Conservation (phyloP, 2,329 filamentous ascomycete species). For the Calycina herbarum region DNA sequence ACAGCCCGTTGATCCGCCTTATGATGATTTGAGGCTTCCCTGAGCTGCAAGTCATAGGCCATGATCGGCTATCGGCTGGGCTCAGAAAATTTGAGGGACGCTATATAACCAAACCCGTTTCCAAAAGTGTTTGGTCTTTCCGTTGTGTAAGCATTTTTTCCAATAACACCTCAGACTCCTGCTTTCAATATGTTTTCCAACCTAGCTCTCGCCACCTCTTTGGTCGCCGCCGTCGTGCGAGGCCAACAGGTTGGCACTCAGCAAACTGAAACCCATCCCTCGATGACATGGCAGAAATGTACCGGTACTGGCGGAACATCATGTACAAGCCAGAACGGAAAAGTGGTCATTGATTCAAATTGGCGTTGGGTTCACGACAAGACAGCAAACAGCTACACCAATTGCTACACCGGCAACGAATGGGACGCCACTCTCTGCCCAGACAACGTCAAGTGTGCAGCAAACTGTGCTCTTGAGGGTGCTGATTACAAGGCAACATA, state of each 20-base stretch:
- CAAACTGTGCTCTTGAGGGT: conserved; percentile 54
- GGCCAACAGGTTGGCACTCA: conserved; percentile 50
- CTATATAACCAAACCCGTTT: conserved; percentile 6
- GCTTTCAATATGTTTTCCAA: conserved; percentile 30
- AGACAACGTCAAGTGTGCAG: conserved; percentile 45
- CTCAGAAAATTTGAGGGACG: neutral
- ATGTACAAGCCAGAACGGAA: conserved; percentile 49
- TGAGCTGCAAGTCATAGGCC: neutral
- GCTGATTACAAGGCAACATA: conserved; percentile 53
- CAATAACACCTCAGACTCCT: neutral
- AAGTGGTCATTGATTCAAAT: conserved; percentile 54
- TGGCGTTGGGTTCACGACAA: conserved; percentile 57
- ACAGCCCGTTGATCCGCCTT: conserved; percentile 17
- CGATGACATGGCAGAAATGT: conserved; percentile 52
- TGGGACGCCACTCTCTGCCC: conserved; percentile 45
- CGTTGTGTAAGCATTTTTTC: neutral
- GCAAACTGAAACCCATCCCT: conserved; percentile 51
- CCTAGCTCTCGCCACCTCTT: conserved; percentile 43
- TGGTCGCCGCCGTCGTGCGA: conserved; percentile 42
- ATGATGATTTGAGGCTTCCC: neutral
- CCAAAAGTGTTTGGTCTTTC: neutral
- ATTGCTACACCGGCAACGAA: conserved; percentile 44
- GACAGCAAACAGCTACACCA: conserved; percentile 38
- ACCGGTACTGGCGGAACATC: conserved; percentile 39
- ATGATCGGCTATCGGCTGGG: neutral